Evolutionary conservation across 179 eudicot species (phyloP), one percentile per base, ranked within the genome.

Genomic region (Actinidia polygama): DNA sequence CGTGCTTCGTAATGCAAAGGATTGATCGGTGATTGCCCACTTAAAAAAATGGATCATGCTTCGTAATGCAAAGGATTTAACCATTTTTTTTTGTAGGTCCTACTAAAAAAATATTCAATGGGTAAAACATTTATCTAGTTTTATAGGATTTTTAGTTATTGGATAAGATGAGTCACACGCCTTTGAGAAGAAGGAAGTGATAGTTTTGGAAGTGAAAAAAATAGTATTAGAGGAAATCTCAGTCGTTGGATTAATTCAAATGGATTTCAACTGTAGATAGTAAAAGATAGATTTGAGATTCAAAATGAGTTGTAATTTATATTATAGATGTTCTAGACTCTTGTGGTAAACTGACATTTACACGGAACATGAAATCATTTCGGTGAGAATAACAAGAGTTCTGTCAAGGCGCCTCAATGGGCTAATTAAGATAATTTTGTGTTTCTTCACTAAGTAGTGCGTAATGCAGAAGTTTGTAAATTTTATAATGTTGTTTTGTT

Each of bases 331-430:
- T 67, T 64, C 1, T 67, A 67, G 46, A 67, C 46, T 14, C n/a
- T 15, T 14, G 30, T 3, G 57, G 77, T 49, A 66, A 74, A 46
- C 68, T 68, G n/a, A 11, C 68, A 72, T 23, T 14, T 40, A 69
- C 23, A 44, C 16, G 62, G 53, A 78, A 87, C 94, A 97, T 98
- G 99, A 97, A 83, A 85, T 93, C 62, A 89, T 94, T 80, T 97
- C 91, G 89, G 99, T 95, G 87, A 98, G 94, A 72, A 97, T 97
- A 59, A 94, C 99, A 16, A 90, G 99, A 83, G 99, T 97, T 63
- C 80, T 97, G 72, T 82, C 99, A 5, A 95, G 99, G 99, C 98
- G 99, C 19, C 94, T 97, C 89, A 94, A 94, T 59, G 99, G 95
- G 88, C 92, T 97, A 9, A 95, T 97, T 72, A 97, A 95, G 99